phyloP scores from a whole-genome alignment of 1,284 basidiomycete species.

The Pyrrhoderma noxium region DNA sequence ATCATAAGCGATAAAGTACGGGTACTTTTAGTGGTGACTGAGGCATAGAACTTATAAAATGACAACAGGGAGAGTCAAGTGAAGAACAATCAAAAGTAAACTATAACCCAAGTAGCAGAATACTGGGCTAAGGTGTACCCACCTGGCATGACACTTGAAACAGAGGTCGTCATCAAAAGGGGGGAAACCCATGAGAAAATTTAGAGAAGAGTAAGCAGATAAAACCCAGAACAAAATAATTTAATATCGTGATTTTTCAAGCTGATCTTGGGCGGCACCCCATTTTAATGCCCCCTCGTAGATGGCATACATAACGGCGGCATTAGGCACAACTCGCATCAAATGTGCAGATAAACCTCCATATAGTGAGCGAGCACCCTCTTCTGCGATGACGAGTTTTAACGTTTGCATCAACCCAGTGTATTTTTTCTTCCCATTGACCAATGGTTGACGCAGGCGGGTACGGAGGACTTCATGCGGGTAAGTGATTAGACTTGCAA shows the following conservation, averaged over 20 bases:
- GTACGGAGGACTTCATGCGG: slow-evolving; percentile 96
- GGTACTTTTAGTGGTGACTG: slow-evolving; percentile 4
- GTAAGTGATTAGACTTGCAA: slow-evolving; percentile 92
- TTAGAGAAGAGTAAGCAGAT: too few relatives aligned
- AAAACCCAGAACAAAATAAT: background rate
- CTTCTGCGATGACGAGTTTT: slow-evolving; percentile 80
- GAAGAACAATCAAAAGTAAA: too few relatives aligned
- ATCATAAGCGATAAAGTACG: background rate
- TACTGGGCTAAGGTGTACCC: too few relatives aligned
- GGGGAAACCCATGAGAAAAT: too few relatives aligned
- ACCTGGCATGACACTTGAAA: too few relatives aligned
- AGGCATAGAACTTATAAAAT: too few relatives aligned
- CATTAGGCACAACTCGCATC: slow-evolving; percentile 95
- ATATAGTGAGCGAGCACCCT: slow-evolving; percentile 82
- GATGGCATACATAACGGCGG: slow-evolving; percentile 92
- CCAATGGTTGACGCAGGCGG: slow-evolving; percentile 79
- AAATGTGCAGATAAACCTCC: slow-evolving; percentile 93
- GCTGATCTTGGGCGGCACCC: slow-evolving; percentile 25
- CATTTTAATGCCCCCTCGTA: slow-evolving; percentile 72
- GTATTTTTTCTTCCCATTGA: slow-evolving; percentile 76
- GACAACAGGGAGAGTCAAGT: too few relatives aligned
- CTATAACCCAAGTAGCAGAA: background rate
- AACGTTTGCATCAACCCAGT: slow-evolving; percentile 83
- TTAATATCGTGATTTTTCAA: slow-evolving; percentile 3
- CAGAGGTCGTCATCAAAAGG: too few relatives aligned